These are phyloP conservation scores for Agroathelia rolfsii DNA, from an alignment of 1,284 basidiomycete species.

Conservation along the genomic window DNA sequence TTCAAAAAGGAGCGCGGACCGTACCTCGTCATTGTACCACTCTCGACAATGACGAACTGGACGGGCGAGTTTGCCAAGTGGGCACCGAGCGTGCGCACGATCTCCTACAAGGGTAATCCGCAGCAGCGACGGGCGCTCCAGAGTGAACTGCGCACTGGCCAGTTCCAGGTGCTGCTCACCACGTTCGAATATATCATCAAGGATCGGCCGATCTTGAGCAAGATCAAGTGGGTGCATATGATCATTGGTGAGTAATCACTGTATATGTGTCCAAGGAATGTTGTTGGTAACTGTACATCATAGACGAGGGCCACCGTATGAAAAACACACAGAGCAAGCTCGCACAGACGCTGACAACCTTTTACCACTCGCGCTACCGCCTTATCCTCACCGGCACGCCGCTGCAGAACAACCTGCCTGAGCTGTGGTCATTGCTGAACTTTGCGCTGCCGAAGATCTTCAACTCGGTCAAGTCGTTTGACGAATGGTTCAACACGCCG, in stretches of 20 bases:
- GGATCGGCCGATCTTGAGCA: conserved; percentile 83
- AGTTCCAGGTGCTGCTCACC: conserved; percentile 94
- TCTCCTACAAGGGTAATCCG: conserved; percentile 94
- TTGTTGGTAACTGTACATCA: no score
- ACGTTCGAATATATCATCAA: conserved; percentile 99
- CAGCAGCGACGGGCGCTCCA: conserved; percentile 69
- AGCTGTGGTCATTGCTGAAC: conserved; percentile 96
- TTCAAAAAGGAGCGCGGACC: conserved; percentile 86
- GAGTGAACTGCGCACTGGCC: conserved; percentile 62
- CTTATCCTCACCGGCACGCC: conserved; percentile 98
- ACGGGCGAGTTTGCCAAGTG: conserved; percentile 94
- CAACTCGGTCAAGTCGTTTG: conserved; percentile 99
- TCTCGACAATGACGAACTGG: conserved; percentile 99
- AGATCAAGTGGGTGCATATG: conserved; percentile 98
- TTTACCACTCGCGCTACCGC: conserved; percentile 89
- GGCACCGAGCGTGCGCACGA: conserved; percentile 81
- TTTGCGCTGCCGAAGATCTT: conserved; percentile 98
- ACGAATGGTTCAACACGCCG: conserved; percentile 99
- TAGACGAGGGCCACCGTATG: conserved; percentile 98
- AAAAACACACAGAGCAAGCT: conserved; percentile 98
- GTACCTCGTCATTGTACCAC: conserved; percentile 96
- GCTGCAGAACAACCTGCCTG: conserved; percentile 96
- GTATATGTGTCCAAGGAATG: conserved; percentile 1
- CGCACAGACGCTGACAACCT: conserved; percentile 84
- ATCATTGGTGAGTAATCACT: conserved; percentile 66